Conservation (phyloP, 2,329 filamentous ascomycete species). For the Neofusicoccum umdonicola region DNA sequence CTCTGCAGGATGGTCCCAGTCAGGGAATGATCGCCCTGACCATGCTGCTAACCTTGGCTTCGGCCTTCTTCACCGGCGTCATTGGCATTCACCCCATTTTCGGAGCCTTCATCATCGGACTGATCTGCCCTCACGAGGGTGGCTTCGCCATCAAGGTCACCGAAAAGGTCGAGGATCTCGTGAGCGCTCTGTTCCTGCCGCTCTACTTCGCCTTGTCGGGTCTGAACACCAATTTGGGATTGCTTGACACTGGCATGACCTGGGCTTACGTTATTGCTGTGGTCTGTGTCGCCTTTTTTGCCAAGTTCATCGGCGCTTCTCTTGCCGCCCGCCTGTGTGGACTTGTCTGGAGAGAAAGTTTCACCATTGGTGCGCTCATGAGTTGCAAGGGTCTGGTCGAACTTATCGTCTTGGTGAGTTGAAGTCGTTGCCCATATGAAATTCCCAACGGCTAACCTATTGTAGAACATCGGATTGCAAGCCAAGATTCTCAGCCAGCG, state of each 20-base stretch:
- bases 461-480: conserved; percentile 74
- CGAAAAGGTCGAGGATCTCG: conserved; percentile 91
- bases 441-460: background rate
- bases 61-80: conserved; percentile 82
- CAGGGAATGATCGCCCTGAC: conserved; percentile 83
- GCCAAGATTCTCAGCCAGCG: conserved; percentile 75
- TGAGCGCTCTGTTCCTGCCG: conserved; percentile 78
- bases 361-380: conserved; percentile 87
- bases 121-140: conserved; percentile 87
- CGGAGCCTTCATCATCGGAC: conserved; percentile 81
- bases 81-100: conserved; percentile 96
- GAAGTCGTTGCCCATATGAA: background rate
- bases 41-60: conserved; percentile 72
- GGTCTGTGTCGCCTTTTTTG: conserved; percentile 75
- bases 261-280: conserved; percentile 91
- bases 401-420: conserved; percentile 80
- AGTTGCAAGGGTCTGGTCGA: conserved; percentile 95
- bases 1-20: conserved; percentile 81
- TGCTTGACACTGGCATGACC: conserved; percentile 75
- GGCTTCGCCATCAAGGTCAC: conserved; percentile 89
- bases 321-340: conserved; percentile 73
- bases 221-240: conserved; percentile 79
- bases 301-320: conserved; percentile 81
- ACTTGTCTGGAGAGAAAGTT: conserved; percentile 84
- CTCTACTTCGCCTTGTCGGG: conserved; percentile 94